Evolutionary conservation across 129 eudicot genomes (phyloP).

Genomic region (Escallonia rubra): DNA sequence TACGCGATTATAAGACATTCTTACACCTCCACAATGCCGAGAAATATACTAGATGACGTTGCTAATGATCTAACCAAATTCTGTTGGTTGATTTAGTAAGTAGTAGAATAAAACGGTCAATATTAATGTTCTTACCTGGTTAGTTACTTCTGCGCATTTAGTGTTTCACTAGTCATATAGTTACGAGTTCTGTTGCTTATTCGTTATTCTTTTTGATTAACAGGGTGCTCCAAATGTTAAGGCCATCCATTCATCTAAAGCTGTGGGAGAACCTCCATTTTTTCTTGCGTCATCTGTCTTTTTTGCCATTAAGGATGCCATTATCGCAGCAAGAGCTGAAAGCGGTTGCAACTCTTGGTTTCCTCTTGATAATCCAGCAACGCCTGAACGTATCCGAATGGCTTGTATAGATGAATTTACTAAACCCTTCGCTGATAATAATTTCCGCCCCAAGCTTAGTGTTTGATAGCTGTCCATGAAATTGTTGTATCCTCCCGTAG

Average conservation of each 20-base stretch:
- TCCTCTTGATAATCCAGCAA: slow-evolving; percentile 93
- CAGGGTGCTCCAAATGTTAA: slow-evolving; percentile 88
- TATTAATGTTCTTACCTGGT: too few species aligned
- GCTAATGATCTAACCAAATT: too few species aligned
- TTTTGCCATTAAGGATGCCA: slow-evolving; percentile 89
- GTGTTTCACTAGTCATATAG: too few species aligned
- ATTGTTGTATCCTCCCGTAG: not conserved
- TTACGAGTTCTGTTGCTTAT: not conserved
- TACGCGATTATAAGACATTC: too few species aligned
- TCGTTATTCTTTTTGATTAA: not conserved
- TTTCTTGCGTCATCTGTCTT: slow-evolving; percentile 84
- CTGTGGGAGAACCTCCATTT: slow-evolving; percentile 97
- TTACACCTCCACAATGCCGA: too few species aligned
- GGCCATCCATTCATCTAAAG: slow-evolving; percentile 96
- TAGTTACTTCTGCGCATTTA: too few species aligned
- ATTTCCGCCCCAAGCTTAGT: slow-evolving; percentile 80
- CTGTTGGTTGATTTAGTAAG: too few species aligned
- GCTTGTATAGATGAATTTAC: slow-evolving; percentile 84
- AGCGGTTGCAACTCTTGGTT: slow-evolving; percentile 67
- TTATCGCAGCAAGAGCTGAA: slow-evolving; percentile 77
- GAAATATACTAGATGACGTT: too few species aligned
- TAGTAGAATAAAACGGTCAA: too few species aligned
- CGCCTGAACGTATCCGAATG: slow-evolving; percentile 97
- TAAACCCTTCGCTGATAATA: slow-evolving; percentile 34
- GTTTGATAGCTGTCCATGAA: slow-evolving; percentile 23